Evolutionary conservation across 768 basidiomycete genomes (phyloP).

Genomic region (Podaxis sp.): DNA sequence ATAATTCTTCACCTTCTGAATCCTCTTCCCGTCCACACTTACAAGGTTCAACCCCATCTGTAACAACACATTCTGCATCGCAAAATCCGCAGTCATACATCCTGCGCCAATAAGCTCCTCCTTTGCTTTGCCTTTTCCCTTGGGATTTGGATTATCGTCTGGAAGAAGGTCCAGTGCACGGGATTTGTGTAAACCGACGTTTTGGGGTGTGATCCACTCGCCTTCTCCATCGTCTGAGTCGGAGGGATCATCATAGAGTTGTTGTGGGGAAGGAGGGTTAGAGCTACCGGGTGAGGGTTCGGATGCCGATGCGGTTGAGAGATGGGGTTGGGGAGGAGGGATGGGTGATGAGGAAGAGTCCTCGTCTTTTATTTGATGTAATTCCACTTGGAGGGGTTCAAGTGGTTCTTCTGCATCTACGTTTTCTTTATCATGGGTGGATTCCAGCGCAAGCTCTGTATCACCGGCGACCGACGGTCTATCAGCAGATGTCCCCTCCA

Average conservation of each 20-base stretch:
- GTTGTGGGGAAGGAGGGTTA: conserved; percentile 22
- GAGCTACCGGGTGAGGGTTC: conserved; percentile 17
- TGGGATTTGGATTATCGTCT: conserved; percentile 32
- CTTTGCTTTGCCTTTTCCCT: conserved; percentile 35
- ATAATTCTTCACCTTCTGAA: conserved; percentile 92
- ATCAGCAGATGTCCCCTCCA: background rate
- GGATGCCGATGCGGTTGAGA: background rate
- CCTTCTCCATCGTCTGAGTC: conserved; percentile 83
- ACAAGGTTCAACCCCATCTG: conserved; percentile 93
- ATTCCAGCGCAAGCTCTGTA: conserved; percentile 8
- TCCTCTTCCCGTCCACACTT: conserved; percentile 85
- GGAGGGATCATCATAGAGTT: conserved; percentile 73
- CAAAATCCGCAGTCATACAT: conserved; percentile 98
- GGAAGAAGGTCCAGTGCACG: conserved; percentile 82
- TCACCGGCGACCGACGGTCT: background rate
- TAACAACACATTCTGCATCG: conserved; percentile 96
- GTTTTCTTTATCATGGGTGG: conserved; percentile 11
- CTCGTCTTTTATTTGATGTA: conserved; percentile 13
- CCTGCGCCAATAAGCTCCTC: conserved; percentile 59
- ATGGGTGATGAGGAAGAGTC: background rate
- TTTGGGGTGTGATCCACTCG: conserved; percentile 96
- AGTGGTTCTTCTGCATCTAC: conserved; percentile 19
- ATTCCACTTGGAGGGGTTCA: conserved; percentile 16
- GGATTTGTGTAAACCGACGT: conserved; percentile 84
- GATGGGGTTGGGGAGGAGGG: background rate